Base-by-base conservation (phyloP, 495 filamentous ascomycete species). In the Podospora australis region DNA sequence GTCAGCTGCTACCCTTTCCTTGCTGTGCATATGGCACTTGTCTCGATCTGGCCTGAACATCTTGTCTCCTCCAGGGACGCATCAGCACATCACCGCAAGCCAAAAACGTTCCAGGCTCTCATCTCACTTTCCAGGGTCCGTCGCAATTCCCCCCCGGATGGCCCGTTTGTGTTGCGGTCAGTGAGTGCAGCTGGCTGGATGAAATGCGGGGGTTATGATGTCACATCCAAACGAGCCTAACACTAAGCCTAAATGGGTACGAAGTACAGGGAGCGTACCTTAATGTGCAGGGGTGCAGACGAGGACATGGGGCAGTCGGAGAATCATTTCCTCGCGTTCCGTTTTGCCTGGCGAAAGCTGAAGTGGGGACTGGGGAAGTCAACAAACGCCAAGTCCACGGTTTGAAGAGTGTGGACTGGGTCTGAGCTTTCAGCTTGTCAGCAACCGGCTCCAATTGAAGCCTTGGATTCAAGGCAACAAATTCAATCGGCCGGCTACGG, bases 131-230 rank as follows among this genome's bases (percentile, higher is more conserved):
- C 32, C 13, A 36, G 32, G 32, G 32, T 36, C 32, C 14, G 32
- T 16, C 32, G 32, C 32, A 36, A 36, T n/a, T 5, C 32, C 32
- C n/a, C n/a, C n/a, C 32, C 32, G 24, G 41, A 26, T 24, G 25
- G 22, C 20, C 44, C 40, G 24, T 42, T 36, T 22, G 9, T 7
- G n/a, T n/a, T n/a, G n/a, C n/a, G n/a, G n/a, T n/a, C n/a, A n/a
- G n/a, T n/a, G n/a, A n/a, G n/a, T n/a, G n/a, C 13, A 25, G 9
- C 24, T 16, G 25, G 10, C n/a, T 9, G 14, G 8, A 13, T 36
- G 23, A 44, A 29, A 40, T 59, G 56, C 51, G 54, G 56, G 59
- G 59, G 47, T 19, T 54, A 60, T 59, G 59, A 64, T 61, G 61
- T 64, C 61, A 64, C 57, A 49, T 6, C 39, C 20, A 20, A 20